A percentile compares a stretch with the other conserved stretches of the same genome.
Evolutionary conservation across 805 yeast genomes (phyloP).

Genomic region (Ogataea siamensis): DNA sequence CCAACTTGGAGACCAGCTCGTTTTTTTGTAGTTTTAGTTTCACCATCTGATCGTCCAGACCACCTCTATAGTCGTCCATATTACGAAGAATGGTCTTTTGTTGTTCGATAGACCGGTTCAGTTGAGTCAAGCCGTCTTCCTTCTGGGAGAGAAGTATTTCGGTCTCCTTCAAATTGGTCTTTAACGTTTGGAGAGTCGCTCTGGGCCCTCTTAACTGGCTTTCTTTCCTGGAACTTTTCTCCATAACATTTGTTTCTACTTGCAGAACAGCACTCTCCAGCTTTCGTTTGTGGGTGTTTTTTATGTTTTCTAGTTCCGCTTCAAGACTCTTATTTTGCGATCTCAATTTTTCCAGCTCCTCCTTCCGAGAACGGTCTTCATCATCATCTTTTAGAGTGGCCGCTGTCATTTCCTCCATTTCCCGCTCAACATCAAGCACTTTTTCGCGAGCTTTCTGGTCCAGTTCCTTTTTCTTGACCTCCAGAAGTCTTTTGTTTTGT

Average conservation of each 20-base stretch:
- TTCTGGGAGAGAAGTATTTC: background rate
- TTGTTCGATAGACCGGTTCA: conserved; percentile 1
- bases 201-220: conserved; percentile 14
- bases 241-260: conserved; percentile 1
- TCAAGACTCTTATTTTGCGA: conserved; percentile 30
- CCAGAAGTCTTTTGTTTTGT: conserved; percentile 25
- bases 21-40: conserved; percentile 14
- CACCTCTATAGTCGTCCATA: conserved; percentile 10
- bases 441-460: conserved; percentile 17
- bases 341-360: conserved; percentile 27
- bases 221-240: conserved; percentile 2
- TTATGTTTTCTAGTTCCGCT: conserved; percentile 21
- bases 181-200: conserved; percentile 3
- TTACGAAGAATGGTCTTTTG: conserved; percentile 6
- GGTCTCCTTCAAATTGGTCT: conserved; percentile 2
- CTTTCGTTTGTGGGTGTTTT: conserved; percentile 9
- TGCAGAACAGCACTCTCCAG: conserved; percentile 10
- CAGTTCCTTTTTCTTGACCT: conserved; percentile 36
- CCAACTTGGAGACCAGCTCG: conserved; percentile 11
- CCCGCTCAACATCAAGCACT: conserved; percentile 20
- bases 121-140: conserved; percentile 2
- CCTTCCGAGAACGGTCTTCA: conserved; percentile 29
- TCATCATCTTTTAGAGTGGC: conserved; percentile 30
- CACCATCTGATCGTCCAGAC: conserved; percentile 18
- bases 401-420: conserved; percentile 24